These are phyloP conservation scores for Calonectria honghensis DNA, from an alignment of 2,329 filamentous ascomycete genomes.

Conservation along the genomic window DNA sequence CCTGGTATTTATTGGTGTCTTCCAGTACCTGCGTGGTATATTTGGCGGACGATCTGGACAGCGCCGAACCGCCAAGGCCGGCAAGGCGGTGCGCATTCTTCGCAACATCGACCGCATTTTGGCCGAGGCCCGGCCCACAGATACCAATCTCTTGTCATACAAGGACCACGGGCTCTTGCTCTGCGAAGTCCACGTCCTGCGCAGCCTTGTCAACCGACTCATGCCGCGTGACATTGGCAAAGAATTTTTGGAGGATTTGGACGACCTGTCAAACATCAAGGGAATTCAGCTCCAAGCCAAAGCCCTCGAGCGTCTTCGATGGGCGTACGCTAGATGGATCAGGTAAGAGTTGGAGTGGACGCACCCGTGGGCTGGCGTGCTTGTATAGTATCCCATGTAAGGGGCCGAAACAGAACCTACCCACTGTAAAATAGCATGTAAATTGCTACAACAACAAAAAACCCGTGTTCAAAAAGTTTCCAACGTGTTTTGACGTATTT, in stretches of 20 bases:
- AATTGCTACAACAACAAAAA: conserved; percentile 43
- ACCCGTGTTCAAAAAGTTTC: conserved; percentile 32
- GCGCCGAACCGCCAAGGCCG: conserved; percentile 78
- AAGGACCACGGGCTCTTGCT: conserved; percentile 94
- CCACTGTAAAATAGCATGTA: conserved; percentile 39
- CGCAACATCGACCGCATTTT: conserved; percentile 92
- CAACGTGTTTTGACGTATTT: background rate
- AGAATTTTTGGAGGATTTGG: conserved; percentile 92
- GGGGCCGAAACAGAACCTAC: conserved; percentile 39
- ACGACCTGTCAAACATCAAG: conserved; percentile 88
- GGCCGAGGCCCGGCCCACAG: conserved; percentile 79
- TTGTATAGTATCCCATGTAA: conserved; percentile 45
- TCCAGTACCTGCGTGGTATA: conserved; percentile 81
- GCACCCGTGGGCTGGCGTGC: conserved; percentile 17
- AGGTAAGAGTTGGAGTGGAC: conserved; percentile 52
- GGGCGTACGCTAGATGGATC: conserved; percentile 91
- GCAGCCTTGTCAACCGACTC: conserved; percentile 75
- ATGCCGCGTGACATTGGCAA: conserved; percentile 85
- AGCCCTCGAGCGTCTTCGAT: conserved; percentile 88
- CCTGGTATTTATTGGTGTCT: conserved; percentile 85
- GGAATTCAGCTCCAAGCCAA: conserved; percentile 86
- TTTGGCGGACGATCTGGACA: conserved; percentile 84
- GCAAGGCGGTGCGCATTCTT: conserved; percentile 84
- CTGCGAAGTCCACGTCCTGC: conserved; percentile 90
- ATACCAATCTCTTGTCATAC: conserved; percentile 87